These are phyloP conservation scores for Rosa persica DNA, from an alignment of 306 rosid genomes.

Conservation along the genomic window DNA sequence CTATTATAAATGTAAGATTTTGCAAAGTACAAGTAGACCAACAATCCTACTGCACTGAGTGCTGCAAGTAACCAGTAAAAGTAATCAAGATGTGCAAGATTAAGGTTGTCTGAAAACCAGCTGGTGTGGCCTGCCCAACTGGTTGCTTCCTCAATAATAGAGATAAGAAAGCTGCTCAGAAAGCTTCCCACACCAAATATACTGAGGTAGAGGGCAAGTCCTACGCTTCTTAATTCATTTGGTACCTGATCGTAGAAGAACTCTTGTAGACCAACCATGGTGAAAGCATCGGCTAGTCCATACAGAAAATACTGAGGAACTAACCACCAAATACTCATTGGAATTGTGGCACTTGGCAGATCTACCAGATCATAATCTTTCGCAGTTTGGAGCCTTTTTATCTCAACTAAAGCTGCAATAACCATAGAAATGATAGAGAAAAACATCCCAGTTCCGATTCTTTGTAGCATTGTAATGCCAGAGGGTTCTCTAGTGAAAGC, in stretches of 20 bases:
- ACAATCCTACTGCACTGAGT: slow-evolving; percentile 36
- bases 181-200: slow-evolving; percentile 50
- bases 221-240: slow-evolving; percentile 59
- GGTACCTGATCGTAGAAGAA: slow-evolving; percentile 24
- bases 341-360: no score
- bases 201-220: slow-evolving; percentile 47
- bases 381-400: no score
- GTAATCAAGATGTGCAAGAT: slow-evolving; percentile 70
- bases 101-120: slow-evolving; percentile 66
- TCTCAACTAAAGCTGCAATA: no score
- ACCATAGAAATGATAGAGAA: no score
- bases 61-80: slow-evolving; percentile 65
- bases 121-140: slow-evolving; percentile 35
- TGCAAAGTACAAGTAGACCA: slow-evolving; percentile 25
- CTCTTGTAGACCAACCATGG: no score
- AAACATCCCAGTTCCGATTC: no score
- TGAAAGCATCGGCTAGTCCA: no score
- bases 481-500: no score
- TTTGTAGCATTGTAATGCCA: no score
- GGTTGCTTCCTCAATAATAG: slow-evolving; percentile 35
- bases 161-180: slow-evolving; percentile 63
- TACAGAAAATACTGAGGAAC: no score
- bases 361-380: no score
- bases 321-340: no score
- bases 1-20: slow-evolving; percentile 30